Evolutionary conservation across 805 yeast genomes (phyloP).

Genomic region (Komagataella pastoris): DNA sequence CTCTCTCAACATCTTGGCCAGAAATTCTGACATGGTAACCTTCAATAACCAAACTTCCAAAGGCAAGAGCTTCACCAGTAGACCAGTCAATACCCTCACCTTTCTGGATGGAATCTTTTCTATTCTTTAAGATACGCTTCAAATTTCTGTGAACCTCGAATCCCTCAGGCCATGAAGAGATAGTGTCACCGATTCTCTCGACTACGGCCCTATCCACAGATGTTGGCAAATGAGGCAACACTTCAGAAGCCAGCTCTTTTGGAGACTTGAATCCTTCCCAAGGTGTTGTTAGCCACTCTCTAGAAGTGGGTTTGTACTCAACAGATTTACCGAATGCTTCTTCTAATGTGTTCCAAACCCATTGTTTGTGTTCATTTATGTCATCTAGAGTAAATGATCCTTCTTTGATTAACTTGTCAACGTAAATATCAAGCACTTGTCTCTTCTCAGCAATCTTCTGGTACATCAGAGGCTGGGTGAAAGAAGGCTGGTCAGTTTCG

Average conservation of each 20-base stretch:
- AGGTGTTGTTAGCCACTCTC: constrained; percentile 97
- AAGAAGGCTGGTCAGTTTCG: constrained; percentile 98
- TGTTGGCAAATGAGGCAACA: constrained; percentile 93
- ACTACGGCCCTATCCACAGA: constrained; percentile 62
- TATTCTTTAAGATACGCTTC: constrained; percentile 81
- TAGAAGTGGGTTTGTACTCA: constrained; percentile 79
- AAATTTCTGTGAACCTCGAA: constrained; percentile 91
- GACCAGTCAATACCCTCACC: constrained; percentile 99
- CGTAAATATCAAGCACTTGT: constrained; percentile 79
- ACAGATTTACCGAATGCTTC: constrained; percentile 80
- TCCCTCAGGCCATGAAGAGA: constrained; percentile 75
- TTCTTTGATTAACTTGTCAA: constrained; percentile 66
- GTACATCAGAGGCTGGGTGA: constrained; percentile 98
- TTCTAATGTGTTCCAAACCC: constrained; percentile 95
- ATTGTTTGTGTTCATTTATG: constrained; percentile 88
- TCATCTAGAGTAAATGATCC: constrained; percentile 85
- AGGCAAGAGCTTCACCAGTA: constrained; percentile 98
- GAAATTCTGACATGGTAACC: constrained; percentile 95
- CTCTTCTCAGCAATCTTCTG: constrained; percentile 78
- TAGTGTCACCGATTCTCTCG: constrained; percentile 64
- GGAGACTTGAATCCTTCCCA: constrained; percentile 99
- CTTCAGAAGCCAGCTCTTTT: constrained; percentile 89
- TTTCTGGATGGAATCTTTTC: constrained; percentile 68
- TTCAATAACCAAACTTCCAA: constrained; percentile 82
- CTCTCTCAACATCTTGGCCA: constrained; percentile 99